These are phyloP conservation scores for Aspergillus udagawae DNA, from an alignment of 2,329 filamentous ascomycete species.

Conservation along the genomic window DNA sequence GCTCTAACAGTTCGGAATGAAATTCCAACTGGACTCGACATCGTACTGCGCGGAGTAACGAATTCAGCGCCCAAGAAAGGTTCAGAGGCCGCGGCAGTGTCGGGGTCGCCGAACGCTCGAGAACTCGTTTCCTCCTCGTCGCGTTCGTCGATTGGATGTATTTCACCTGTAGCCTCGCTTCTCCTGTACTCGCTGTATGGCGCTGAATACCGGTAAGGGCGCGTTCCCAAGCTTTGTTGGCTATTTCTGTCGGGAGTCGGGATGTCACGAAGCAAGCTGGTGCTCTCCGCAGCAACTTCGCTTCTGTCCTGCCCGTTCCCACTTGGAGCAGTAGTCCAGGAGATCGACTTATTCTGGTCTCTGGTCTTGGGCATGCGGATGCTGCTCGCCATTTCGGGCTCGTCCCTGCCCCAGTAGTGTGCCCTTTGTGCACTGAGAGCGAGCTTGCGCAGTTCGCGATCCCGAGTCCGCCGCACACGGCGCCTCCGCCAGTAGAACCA, in stretches of 20 bases:
- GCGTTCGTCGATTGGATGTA: slow-evolving; percentile 61
- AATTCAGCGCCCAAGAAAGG: slow-evolving; percentile 25
- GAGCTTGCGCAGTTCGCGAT: slow-evolving; percentile 53
- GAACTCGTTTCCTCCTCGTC: slow-evolving; percentile 53
- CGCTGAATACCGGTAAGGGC: slow-evolving; percentile 37
- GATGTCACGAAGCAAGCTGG: slow-evolving; percentile 39
- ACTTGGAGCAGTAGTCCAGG: slow-evolving; percentile 25
- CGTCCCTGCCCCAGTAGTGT: slow-evolving; percentile 37
- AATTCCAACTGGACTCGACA: slow-evolving; percentile 1
- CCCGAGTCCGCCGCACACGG: slow-evolving; percentile 41
- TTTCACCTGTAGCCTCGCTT: slow-evolving; percentile 50
- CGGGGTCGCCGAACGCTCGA: background rate
- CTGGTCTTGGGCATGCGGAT: slow-evolving; percentile 26
- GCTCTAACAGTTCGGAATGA: background rate
- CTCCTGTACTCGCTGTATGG: slow-evolving; percentile 48
- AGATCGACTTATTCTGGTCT: slow-evolving; percentile 19
- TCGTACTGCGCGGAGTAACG: slow-evolving; percentile 23
- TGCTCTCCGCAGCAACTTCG: slow-evolving; percentile 36
- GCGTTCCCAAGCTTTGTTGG: slow-evolving; percentile 36
- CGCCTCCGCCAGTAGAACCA: slow-evolving; percentile 51
- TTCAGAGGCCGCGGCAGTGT: slow-evolving; percentile 17
- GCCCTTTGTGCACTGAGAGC: slow-evolving; percentile 49
- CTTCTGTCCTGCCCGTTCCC: slow-evolving; percentile 25
- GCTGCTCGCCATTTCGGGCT: slow-evolving; percentile 37
- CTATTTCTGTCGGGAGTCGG: slow-evolving; percentile 38